Percentiles rank a stretch among this genome's conserved stretches.
phyloP scores from a whole-genome alignment of 768 basidiomycete genomes.

The Clitopilus hobsonii region DNA sequence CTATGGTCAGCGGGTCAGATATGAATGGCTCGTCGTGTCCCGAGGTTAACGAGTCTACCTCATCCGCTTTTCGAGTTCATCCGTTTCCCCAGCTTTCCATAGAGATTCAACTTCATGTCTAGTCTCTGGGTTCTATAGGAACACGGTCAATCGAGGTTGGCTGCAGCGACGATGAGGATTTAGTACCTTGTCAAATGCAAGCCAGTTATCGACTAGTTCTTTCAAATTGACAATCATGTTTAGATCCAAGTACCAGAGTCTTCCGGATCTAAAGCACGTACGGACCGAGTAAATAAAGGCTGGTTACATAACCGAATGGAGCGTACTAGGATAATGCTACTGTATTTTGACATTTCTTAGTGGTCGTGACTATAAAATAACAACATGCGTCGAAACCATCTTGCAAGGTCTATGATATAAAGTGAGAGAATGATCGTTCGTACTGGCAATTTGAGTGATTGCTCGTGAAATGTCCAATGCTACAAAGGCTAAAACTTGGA shows the following conservation, averaged over 20 bases:
- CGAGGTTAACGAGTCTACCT: conserved; percentile 28
- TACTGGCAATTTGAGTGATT: not conserved
- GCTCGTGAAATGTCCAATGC: not conserved
- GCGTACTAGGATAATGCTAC: not conserved
- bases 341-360: not conserved
- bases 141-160: not conserved
- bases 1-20: conserved; percentile 25
- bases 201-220: conserved; percentile 33
- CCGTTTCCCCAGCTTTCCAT: conserved; percentile 33
- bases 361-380: conserved; percentile 1
- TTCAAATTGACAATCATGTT: conserved; percentile 24
- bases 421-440: not conserved
- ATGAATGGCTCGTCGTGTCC: not conserved
- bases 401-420: not conserved
- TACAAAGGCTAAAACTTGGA: conserved; percentile 13
- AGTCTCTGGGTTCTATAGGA: conserved; percentile 43
- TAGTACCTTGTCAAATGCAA: conserved; percentile 33
- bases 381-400: not conserved
- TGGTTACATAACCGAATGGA: not conserved
- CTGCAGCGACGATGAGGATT: not conserved
- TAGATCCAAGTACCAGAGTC: conserved; percentile 6
- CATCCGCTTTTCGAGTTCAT: conserved; percentile 54
- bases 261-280: not conserved
- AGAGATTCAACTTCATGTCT: conserved; percentile 43
- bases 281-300: conserved; percentile 1